Percentiles rank a stretch among this genome's conserved stretches.
These are phyloP conservation scores for Stellera chamaejasme DNA, from an alignment of 345 rosid genomes.

Conservation along the genomic window DNA sequence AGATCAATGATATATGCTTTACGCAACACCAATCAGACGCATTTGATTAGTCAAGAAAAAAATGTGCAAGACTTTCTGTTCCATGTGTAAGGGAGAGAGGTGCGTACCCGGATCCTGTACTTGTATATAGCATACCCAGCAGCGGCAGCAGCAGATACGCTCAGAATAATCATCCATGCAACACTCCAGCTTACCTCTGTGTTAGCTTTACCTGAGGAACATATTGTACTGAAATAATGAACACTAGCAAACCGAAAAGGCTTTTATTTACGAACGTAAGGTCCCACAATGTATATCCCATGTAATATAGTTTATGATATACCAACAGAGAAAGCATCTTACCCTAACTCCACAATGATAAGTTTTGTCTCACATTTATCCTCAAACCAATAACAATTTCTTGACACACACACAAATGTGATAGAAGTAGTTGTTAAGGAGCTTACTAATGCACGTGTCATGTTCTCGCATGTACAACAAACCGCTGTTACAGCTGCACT, in stretches of 20 bases:
- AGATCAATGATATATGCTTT: too few relatives aligned
- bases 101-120: constrained; percentile 69
- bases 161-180: constrained; percentile 58
- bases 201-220: constrained; percentile 35
- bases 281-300: background rate
- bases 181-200: constrained; percentile 47
- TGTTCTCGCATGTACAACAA: constrained; percentile 70
- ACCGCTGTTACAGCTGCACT: constrained; percentile 66
- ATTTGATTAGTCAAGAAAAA: too few relatives aligned
- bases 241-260: background rate
- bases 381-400: too few relatives aligned
- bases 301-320: too few relatives aligned
- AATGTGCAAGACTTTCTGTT: background rate
- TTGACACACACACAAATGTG: background rate
- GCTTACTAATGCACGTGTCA: constrained; percentile 74
- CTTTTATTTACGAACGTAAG: too few relatives aligned
- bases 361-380: too few relatives aligned
- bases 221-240: background rate
- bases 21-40: too few relatives aligned
- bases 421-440: background rate
- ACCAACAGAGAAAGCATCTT: too few relatives aligned
- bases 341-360: too few relatives aligned
- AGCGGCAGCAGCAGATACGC: constrained; percentile 46
- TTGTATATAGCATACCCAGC: constrained; percentile 71
- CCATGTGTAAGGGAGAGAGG: background rate